Conservation (phyloP, 257 asterid genomes). For the Paraleonurus japonicus region DNA sequence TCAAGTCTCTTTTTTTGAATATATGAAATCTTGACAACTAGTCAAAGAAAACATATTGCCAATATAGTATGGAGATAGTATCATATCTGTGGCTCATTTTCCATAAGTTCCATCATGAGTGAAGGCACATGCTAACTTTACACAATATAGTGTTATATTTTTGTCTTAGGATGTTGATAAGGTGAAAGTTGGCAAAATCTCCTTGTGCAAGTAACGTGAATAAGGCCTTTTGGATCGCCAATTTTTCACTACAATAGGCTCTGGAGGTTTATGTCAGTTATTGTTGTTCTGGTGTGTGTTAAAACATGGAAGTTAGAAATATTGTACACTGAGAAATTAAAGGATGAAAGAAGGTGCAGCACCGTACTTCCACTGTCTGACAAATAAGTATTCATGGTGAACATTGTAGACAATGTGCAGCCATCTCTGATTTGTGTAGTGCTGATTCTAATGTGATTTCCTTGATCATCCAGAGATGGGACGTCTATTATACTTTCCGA, state of each 20-base stretch:
- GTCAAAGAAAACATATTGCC: conserved; percentile 3
- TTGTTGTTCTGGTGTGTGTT: conserved; percentile 9
- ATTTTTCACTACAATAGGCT: conserved; percentile 9
- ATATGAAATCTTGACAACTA: neutral
- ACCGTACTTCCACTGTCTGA: conserved; percentile 5
- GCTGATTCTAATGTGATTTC: conserved; percentile 24
- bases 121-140: neutral
- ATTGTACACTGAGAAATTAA: neutral
- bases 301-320: neutral
- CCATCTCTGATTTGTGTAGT: conserved; percentile 16
- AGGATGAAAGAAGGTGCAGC: conserved; percentile 6
- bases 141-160: neutral
- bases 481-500: conserved; percentile 95
- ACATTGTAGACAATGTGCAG: neutral
- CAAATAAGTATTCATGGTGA: conserved; percentile 4
- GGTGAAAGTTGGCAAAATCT: neutral
- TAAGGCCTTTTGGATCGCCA: neutral
- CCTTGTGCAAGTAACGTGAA: neutral
- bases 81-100: too few relatives aligned
- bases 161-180: conserved; percentile 18
- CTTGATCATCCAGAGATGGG: conserved; percentile 75
- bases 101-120: neutral
- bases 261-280: neutral
- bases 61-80: neutral
- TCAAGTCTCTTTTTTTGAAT: neutral